Base-by-base conservation (phyloP, 106 monocot genomes). In the Allium cepa region DNA sequence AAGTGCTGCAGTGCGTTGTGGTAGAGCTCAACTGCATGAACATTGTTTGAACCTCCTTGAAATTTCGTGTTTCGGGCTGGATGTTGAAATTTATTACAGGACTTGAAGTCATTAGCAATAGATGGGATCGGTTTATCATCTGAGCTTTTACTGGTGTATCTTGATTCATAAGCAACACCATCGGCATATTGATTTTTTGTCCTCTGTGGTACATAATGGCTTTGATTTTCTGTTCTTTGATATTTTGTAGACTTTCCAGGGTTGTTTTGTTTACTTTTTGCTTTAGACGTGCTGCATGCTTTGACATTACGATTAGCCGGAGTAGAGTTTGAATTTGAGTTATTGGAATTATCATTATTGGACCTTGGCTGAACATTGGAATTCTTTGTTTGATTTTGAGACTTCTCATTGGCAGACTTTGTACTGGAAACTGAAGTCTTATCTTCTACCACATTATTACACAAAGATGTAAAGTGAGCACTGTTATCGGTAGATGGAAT, bases 1-100 rank as follows among this genome's bases (percentile, higher is more conserved):
- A 84, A 50, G 56, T 83, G 86, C 62, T 80, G 84, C 63, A 97
- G 63, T n/a, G 80, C 81, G 50, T 80, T 80, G 63, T 71, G 70
- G 71, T 84, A 86, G 47, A 73, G 36, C 14, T 89, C 96, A 14
- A 88, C 77, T 26, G 74, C 53, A 46, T 65, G 81, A 6, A 67
- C 47, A 60, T 76, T 59, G 50, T 87, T 83, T 47, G 69, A 0
- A 14, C 53, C 59, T 55, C 69, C 72, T 60, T 69, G 76, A 26
- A 72, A 53, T 53, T 71, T 83, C 12, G 22, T 56, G 66, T 79
- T 73, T 65, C 57, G 73, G 12, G 26, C 27, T 12, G 78, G 64
- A 53, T 63, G 52, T 3, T 71, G 84, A 50, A 66, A 72, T 18
- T 82, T 94, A 50, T 71, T 72, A 22, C 53, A 66, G 62, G 77